Percentiles rank a stretch among this genome's conserved stretches.
These are phyloP conservation scores for Leccinellum rugosiceps DNA, from an alignment of 768 basidiomycete species.

Conservation along the genomic window DNA sequence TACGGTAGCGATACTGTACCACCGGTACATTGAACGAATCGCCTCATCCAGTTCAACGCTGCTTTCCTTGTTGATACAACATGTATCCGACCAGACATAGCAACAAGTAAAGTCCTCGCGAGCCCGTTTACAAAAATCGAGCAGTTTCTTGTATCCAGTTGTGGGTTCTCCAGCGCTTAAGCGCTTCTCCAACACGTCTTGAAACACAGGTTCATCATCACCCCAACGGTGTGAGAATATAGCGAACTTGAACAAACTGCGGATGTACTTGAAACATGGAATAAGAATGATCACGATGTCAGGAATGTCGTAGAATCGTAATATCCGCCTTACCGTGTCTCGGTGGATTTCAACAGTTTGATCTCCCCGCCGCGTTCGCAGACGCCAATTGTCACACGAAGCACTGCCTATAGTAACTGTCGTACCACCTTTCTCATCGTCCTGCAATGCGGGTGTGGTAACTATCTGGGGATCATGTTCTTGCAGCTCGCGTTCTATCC, in stretches of 20 bases:
- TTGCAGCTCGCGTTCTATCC: neutral
- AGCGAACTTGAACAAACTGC: slow-evolving; percentile 14
- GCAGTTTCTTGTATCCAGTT: slow-evolving; percentile 17
- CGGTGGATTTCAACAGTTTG: neutral
- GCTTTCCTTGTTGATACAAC: slow-evolving; percentile 24
- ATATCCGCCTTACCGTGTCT: slow-evolving; percentile 2
- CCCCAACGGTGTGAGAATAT: slow-evolving; percentile 25
- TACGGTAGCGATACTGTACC: slow-evolving; percentile 23
- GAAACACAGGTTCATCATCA: slow-evolving; percentile 14
- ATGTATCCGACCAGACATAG: slow-evolving; percentile 27
- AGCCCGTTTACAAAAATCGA: slow-evolving; percentile 15
- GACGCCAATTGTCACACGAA: neutral
- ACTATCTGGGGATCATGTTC: neutral
- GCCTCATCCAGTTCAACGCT: slow-evolving; percentile 31
- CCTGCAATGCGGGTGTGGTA: neutral
- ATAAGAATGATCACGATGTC: neutral
- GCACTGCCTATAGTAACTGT: neutral
- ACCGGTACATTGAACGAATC: slow-evolving; percentile 29
- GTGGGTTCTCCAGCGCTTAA: neutral
- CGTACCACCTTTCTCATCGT: neutral
- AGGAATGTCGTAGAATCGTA: neutral
- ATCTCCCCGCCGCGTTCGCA: neutral
- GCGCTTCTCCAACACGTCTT: slow-evolving; percentile 1
- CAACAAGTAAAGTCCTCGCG: slow-evolving; percentile 12
- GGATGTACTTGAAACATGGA: slow-evolving; percentile 2